phyloP scores from a whole-genome alignment of 2,329 filamentous ascomycete species.

The Acrodontium crateriforme region DNA sequence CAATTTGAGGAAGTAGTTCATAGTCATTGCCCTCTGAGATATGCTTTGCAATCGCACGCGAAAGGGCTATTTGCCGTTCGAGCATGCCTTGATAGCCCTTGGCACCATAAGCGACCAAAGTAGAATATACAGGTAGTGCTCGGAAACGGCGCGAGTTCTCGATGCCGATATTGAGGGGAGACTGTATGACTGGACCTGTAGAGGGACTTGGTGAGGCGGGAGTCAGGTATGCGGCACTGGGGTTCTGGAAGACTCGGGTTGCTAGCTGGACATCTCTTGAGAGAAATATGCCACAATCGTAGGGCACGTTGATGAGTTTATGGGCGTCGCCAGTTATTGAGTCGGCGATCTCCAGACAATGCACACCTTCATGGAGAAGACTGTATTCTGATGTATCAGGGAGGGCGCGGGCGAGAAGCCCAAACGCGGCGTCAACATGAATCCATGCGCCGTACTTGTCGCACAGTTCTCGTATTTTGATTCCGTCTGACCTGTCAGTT shows the following conservation, averaged over 20 bases:
- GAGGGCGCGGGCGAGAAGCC: conserved; percentile 61
- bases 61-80: conserved; percentile 55
- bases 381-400: conserved; percentile 42
- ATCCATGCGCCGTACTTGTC: conserved; percentile 69
- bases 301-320: conserved; percentile 89
- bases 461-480: conserved; percentile 51
- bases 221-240: conserved; percentile 69
- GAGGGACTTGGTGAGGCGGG: conserved; percentile 15
- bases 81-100: conserved; percentile 57
- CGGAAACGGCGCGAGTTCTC: conserved; percentile 88
- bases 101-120: conserved; percentile 59
- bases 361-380: conserved; percentile 35
- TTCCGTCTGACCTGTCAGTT: conserved; percentile 45
- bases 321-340: conserved; percentile 79
- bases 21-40: conserved; percentile 49
- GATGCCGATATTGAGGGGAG: conserved; percentile 71
- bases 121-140: conserved; percentile 78
- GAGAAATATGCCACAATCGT: conserved; percentile 85
- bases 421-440: conserved; percentile 86
- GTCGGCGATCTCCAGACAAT: conserved; percentile 67
- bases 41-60: conserved; percentile 51
- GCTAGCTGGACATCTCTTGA: conserved; percentile 49
- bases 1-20: conserved; percentile 50
- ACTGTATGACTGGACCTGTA: conserved; percentile 42
- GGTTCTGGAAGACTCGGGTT: conserved; percentile 60